Evolutionary conservation across 306 rosid genomes (phyloP).

Genomic region (Prosopis cineraria): DNA sequence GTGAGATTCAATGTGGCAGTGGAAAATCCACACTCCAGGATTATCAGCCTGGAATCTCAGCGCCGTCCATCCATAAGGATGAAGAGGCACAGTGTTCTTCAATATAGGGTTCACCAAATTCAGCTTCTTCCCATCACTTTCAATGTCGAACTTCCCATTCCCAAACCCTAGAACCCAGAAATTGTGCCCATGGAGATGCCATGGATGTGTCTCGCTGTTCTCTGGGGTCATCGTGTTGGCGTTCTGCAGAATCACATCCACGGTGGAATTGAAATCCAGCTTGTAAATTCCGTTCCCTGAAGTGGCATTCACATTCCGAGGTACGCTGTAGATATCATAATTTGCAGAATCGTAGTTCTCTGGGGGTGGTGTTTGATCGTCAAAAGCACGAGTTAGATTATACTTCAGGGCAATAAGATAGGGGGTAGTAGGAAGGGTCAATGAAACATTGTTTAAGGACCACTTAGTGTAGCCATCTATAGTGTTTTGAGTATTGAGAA

Average conservation of each 20-base stretch:
- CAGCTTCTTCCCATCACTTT: constrained; percentile 4
- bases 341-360: constrained; percentile 22
- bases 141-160: background rate
- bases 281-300: constrained; percentile 21
- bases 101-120: constrained; percentile 24
- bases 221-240: background rate
- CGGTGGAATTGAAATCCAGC: constrained; percentile 27
- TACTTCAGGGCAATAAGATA: constrained; percentile 22
- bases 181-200: constrained; percentile 35
- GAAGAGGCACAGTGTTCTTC: constrained; percentile 24
- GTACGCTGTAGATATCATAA: constrained; percentile 16
- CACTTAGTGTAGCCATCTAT: constrained; percentile 5
- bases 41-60: constrained; percentile 26
- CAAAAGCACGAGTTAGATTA: constrained; percentile 7
- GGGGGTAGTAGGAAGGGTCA: constrained; percentile 12
- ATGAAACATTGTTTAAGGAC: constrained; percentile 27
- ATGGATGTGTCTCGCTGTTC: constrained; percentile 26
- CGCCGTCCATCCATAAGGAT: constrained; percentile 38
- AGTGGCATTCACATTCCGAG: constrained; percentile 21
- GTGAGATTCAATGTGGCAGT: constrained; percentile 34
- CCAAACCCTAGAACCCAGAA: constrained; percentile 32
- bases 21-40: constrained; percentile 32
- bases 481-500: constrained; percentile 37
- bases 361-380: constrained; percentile 22
- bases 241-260: constrained; percentile 31